Conservation (phyloP, 495 filamentous ascomycete genomes). For the Apiosordaria backusii region DNA sequence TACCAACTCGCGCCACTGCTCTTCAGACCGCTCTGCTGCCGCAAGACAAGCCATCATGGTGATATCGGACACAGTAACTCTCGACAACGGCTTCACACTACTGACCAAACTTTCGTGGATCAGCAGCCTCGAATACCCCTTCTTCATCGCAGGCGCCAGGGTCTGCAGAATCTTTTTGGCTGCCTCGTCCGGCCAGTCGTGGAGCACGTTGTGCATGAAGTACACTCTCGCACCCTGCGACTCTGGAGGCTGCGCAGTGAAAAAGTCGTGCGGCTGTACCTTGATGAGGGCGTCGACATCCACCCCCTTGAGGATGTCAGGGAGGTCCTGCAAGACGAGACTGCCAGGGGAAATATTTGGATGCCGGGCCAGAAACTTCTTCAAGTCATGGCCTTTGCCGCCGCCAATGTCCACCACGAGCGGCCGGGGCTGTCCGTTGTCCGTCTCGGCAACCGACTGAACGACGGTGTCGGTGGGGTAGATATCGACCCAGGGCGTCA, state of each 20-base stretch:
- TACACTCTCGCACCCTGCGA: conserved; percentile 39
- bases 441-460: conserved; percentile 6
- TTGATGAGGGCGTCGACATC: conserved; percentile 21
- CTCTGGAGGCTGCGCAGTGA: conserved; percentile 38
- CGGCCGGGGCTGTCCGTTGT: conserved; percentile 27
- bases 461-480: conserved; percentile 21
- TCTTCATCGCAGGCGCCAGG: conserved; percentile 42
- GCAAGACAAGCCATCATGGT: conserved; percentile 34
- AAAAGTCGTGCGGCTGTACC: conserved; percentile 42
- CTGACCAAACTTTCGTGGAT: conserved; percentile 54
- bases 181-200: conserved; percentile 48
- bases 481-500: conserved; percentile 25
- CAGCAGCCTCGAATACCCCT: conserved; percentile 48
- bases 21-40: conserved; percentile 32
- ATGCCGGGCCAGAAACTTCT: conserved; percentile 34
- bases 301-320: conserved; percentile 34
- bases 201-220: conserved; percentile 45
- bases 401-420: conserved; percentile 49
- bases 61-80: conserved; percentile 40
- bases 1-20: conserved; percentile 31
- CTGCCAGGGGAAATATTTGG: conserved; percentile 31
- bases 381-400: conserved; percentile 43
- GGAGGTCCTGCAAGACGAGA: conserved; percentile 47
- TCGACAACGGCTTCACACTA: conserved; percentile 40
- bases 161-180: conserved; percentile 38